A percentile compares a stretch with the other conserved stretches of the same genome.
Evolutionary conservation across 768 basidiomycete genomes (phyloP).

Genomic region (Amylocystis lapponica): DNA sequence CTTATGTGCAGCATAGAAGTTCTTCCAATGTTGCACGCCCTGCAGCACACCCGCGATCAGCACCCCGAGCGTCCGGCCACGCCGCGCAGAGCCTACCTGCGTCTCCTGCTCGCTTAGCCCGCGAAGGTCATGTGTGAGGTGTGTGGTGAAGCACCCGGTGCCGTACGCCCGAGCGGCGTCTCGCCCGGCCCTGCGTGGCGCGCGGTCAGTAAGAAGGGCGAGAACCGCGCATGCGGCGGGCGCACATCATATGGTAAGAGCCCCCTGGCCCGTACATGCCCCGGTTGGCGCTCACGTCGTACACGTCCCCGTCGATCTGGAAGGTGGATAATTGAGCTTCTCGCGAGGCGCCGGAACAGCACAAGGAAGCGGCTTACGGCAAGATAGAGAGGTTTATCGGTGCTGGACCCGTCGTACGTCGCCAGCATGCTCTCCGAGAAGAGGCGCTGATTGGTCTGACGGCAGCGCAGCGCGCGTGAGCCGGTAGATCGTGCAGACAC

Average conservation of each 20-base stretch:
- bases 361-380: constrained; percentile 50
- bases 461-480: constrained; percentile 10
- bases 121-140: constrained; percentile 87
- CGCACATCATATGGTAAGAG: constrained; percentile 61
- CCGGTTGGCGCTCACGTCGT: constrained; percentile 77
- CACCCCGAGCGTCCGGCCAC: not conserved
- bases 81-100: constrained; percentile 34
- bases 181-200: constrained; percentile 56
- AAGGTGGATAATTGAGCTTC: constrained; percentile 5
- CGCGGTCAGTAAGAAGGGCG: constrained; percentile 11
- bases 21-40: constrained; percentile 85
- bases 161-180: constrained; percentile 92
- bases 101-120: constrained; percentile 71
- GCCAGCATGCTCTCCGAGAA: constrained; percentile 72
- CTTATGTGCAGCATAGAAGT: constrained; percentile 79
- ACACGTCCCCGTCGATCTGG: constrained; percentile 90
- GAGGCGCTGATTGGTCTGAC: constrained; percentile 53
- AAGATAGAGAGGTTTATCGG: constrained; percentile 69
- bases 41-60: constrained; percentile 25
- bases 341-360: constrained; percentile 3
- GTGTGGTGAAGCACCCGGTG: constrained; percentile 89
- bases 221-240: not conserved
- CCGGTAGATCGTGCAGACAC: constrained; percentile 3
- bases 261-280: constrained; percentile 87
- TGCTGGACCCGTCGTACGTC: constrained; percentile 64